Conservation (phyloP, 2,329 filamentous ascomycete genomes). For the Pseudocercospora vitis region DNA sequence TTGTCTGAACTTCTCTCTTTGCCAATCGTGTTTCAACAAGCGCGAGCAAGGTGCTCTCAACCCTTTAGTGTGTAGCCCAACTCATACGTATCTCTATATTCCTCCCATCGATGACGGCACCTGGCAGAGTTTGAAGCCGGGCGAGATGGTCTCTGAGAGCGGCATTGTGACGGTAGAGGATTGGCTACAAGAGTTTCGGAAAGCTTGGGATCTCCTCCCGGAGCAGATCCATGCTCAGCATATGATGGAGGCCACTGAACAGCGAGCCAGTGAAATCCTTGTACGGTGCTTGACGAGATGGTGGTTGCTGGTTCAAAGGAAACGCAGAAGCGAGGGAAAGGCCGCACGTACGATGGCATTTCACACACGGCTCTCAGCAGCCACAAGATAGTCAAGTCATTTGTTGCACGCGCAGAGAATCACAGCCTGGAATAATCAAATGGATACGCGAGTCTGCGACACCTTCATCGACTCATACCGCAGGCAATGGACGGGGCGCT, state of each 20-base stretch:
- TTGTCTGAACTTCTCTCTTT: not conserved
- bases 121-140: not conserved
- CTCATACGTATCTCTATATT: not conserved
- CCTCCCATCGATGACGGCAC: not conserved
- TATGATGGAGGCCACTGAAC: not conserved
- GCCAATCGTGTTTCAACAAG: not conserved
- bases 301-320: not conserved
- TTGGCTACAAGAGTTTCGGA: not conserved
- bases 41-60: not conserved
- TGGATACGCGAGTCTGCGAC: not conserved
- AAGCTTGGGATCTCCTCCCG: not conserved
- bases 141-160: not conserved
- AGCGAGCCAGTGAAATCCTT: not conserved
- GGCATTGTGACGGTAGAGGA: not conserved
- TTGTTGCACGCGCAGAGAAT: no score
- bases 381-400: no score
- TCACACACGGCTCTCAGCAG: no score
- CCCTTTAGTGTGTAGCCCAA: not conserved
- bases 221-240: not conserved
- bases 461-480: not conserved
- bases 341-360: not conserved
- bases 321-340: not conserved
- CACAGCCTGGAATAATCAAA: not conserved
- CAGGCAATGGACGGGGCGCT: no score
- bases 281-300: not conserved